Base-by-base conservation (phyloP, 2,329 filamentous ascomycete species). In the Penicillium sp. region DNA sequence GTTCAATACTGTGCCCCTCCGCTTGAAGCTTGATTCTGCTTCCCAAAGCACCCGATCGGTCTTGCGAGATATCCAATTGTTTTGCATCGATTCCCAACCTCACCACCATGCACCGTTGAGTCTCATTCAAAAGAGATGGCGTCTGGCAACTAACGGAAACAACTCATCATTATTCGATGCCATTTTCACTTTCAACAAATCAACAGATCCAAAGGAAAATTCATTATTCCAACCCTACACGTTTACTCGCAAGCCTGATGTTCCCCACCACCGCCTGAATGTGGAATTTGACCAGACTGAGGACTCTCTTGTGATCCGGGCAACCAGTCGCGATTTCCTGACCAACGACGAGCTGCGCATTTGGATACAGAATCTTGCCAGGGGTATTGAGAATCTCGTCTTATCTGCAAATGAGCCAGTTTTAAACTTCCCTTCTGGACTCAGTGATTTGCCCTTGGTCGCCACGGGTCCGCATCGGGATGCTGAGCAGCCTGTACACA, bases 171-270 rank as follows among this genome's bases (percentile, higher is more conserved):
- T 48, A 31, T 48, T 55, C 35, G 37, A 49, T 33, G 43, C 52
- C 3, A 46, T 55, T 21, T 55, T 55, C 27, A 40, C 52, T 6
- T 55, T 55, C 52, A 55, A 55, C 27, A 55, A 55, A 19, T 55
- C 52, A 2, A 3, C 21, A 7, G 17, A 21, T 21, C 23, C 47
- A 6, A 19, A 12, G 6, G 2, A 6, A 12, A 3, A 25, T 8
- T 42, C 52, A 29, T 40, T 55, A 21, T 55, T 55, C 35, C 43
- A 55, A 19, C 52, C 25, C 6, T 55, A 55, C n/a, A 5, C 35
- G 3, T 38, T 15, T 6, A 13, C 52, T 41, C 19, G 27, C 6
- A 38, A 31, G 9, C 35, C 35, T 2, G 52, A 55, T 33, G 31
- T 49, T 13, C 52, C 52, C 17, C 52, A 55, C 15, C 40, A 55